A percentile compares a stretch with the other conserved stretches of the same genome.
phyloP scores from a whole-genome alignment of 75 land plant species.

The Picea glauca region DNA sequence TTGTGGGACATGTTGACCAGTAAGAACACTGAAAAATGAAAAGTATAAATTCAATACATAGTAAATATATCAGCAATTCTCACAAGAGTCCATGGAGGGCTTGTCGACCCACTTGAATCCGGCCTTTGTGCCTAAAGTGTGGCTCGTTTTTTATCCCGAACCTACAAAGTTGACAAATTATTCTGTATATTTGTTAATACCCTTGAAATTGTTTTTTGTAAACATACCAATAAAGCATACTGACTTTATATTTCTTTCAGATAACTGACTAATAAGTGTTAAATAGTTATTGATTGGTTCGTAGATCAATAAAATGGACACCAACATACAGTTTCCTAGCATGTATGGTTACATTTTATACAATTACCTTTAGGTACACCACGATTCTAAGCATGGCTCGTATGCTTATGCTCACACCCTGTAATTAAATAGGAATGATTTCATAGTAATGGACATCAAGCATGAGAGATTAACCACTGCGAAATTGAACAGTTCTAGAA shows the following conservation, averaged over 20 bases:
- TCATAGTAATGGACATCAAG: neutral
- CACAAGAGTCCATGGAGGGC: constrained; percentile 86
- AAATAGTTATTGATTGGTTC: neutral
- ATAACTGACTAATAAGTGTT: neutral
- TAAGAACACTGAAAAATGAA: neutral
- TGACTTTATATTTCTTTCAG: neutral
- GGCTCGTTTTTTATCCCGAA: constrained; percentile 78
- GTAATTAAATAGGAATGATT: neutral
- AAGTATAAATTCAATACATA: neutral
- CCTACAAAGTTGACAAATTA: constrained; percentile 36
- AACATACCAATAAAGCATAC: neutral
- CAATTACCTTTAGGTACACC: neutral
- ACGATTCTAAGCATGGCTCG: neutral
- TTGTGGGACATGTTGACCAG: neutral
- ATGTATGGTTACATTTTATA: neutral
- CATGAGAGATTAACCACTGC: too few species aligned
- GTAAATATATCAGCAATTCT: constrained; percentile 10
- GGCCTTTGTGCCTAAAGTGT: constrained; percentile 71
- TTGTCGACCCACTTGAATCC: constrained; percentile 47
- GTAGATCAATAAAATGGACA: neutral
- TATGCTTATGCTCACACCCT: neutral
- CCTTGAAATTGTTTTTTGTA: too few species aligned
- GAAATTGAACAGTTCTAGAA: too few species aligned
- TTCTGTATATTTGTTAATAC: neutral
- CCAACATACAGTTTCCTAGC: neutral